phyloP scores from a whole-genome alignment of 2,329 filamentous ascomycete species.

The Monilinia fructicola region DNA sequence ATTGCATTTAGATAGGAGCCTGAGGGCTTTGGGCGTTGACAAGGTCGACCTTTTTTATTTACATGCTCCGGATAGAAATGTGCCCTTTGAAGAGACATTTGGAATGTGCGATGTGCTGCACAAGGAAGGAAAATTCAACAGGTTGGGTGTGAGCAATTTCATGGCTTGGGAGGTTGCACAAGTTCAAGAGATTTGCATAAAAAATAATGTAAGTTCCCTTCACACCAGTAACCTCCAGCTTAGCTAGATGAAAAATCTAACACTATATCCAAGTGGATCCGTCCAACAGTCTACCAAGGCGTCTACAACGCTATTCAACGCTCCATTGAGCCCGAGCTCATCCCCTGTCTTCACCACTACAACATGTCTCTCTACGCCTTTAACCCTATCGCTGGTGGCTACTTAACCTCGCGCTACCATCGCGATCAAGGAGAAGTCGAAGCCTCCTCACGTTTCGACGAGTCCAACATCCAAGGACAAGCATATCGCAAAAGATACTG shows the following conservation, averaged over 20 bases:
- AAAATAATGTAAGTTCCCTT: slow-evolving; percentile 31
- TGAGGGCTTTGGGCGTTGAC: slow-evolving; percentile 55
- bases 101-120: slow-evolving; percentile 40
- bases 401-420: slow-evolving; percentile 50
- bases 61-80: slow-evolving; percentile 37
- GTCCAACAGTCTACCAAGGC: slow-evolving; percentile 42
- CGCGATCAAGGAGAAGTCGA: slow-evolving; percentile 34
- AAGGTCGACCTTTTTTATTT: slow-evolving; percentile 40
- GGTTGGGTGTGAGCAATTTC: slow-evolving; percentile 63
- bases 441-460: slow-evolving; percentile 30
- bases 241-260: background rate
- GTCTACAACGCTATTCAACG: slow-evolving; percentile 38
- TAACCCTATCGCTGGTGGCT: slow-evolving; percentile 56
- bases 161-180: slow-evolving; percentile 43
- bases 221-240: too few species aligned
- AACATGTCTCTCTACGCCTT: slow-evolving; percentile 61
- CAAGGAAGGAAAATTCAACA: slow-evolving; percentile 39
- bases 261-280: slow-evolving; percentile 31
- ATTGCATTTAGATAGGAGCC: slow-evolving; percentile 49
- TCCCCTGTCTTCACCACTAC: slow-evolving; percentile 58
- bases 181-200: slow-evolving; percentile 39
- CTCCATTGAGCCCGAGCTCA: slow-evolving; percentile 61
- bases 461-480: slow-evolving; percentile 50
- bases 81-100: slow-evolving; percentile 38
- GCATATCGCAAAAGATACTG: slow-evolving; percentile 60